Base-by-base conservation (phyloP, 768 basidiomycete genomes). In the Pleurotus djamor region DNA sequence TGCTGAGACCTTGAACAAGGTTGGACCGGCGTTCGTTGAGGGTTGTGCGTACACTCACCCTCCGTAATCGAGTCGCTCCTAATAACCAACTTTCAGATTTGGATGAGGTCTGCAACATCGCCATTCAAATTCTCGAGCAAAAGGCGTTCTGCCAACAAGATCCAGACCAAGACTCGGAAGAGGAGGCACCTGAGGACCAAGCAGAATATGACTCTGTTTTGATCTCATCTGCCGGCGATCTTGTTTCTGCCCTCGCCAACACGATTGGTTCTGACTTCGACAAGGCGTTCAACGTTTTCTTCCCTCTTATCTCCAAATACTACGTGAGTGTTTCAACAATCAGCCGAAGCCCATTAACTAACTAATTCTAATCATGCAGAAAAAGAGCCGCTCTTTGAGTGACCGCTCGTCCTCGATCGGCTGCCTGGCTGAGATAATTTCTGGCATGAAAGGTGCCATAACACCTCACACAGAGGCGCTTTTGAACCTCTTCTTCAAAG, bases 171-270 rank as follows among this genome's bases (percentile, higher is more conserved):
- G 94, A 94, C 64, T 92, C 94, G 63, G 83, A 82, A 4, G 91
- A 91, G 28, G 92, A 92, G 65, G 89, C 88, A 28, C 89, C 88
- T 6, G 92, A 93, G 70, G 92, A 93, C 63, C 89, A 91, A 67
- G 95, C 96, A 1, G 97, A 99, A 76, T 96, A 94, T 70, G 97
- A 99, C 70, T 92, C 96, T 3, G 92, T 97, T 57, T 82, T 99
- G 59, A 91, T 98, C 68, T 92, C 92, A 32, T 88, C 95, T 28
- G 96, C 96, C 32, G 91, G 90, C 44, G 97, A 99, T 70, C 88
- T 99, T 57, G 95, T 98, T 60, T 87, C 94, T 57, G 83, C 93
- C 1, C 77, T 99, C 63, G 93, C 96, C 35, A 86, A 83, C 60
- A 90, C 86, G 6, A 83, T 96, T n/a, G 95, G 95, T 4, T 62